Percentiles rank a stretch among this genome's conserved stretches.
These are phyloP conservation scores for Diddensiella transvaalensis DNA, from an alignment of 805 yeast species.

Conservation along the genomic window DNA sequence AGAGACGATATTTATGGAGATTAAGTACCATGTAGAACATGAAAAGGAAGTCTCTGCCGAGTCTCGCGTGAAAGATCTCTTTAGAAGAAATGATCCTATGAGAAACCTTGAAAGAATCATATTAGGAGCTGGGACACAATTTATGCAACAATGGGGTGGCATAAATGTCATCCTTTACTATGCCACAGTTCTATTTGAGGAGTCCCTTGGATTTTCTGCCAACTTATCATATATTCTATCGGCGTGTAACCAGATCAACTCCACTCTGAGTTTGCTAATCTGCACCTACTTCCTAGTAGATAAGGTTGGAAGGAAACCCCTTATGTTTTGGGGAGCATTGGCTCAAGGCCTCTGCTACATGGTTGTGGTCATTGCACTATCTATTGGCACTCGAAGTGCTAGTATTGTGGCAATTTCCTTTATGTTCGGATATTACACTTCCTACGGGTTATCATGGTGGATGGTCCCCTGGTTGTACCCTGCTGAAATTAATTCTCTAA, in stretches of 20 bases:
- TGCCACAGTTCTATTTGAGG: background rate
- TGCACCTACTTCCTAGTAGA: constrained; percentile 4
- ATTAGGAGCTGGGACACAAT: constrained; percentile 62
- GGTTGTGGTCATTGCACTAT: constrained; percentile 27
- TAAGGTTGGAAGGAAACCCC: background rate
- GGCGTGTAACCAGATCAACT: background rate
- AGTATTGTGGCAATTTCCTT: constrained; percentile 36
- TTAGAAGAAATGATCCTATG: constrained; percentile 48
- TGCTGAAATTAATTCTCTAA: constrained; percentile 25
- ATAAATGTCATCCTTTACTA: background rate
- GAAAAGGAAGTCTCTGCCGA: constrained; percentile 16
- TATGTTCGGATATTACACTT: constrained; percentile 11
- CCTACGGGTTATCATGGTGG: constrained; percentile 19
- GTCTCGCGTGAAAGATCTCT: constrained; percentile 12
- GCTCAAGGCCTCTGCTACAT: constrained; percentile 35
- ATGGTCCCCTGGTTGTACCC: constrained; percentile 19
- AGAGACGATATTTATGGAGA: constrained; percentile 9
- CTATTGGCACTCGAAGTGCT: constrained; percentile 5
- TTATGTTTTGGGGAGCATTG: constrained; percentile 28
- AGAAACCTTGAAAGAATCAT: constrained; percentile 59
- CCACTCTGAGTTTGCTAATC: background rate
- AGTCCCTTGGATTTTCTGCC: background rate
- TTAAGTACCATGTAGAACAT: constrained; percentile 16
- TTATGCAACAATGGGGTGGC: constrained; percentile 26
- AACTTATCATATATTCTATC: background rate